A percentile compares a stretch with the other conserved stretches of the same genome.
phyloP scores from a whole-genome alignment of 306 rosid genomes.

The Spatholobus suberectus region DNA sequence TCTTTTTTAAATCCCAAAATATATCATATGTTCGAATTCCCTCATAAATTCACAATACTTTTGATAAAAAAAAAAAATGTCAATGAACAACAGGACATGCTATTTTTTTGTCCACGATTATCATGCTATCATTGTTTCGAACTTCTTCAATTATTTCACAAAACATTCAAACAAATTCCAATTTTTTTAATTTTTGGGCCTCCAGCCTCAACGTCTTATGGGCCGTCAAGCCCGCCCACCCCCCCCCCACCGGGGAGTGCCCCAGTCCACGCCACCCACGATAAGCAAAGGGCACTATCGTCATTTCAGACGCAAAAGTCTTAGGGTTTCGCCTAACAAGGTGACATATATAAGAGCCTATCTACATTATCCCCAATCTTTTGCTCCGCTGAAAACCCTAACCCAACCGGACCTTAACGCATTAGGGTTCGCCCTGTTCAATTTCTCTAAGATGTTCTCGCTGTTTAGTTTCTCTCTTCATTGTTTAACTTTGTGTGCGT shows the following conservation, averaged over 20 bases:
- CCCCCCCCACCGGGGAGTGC: too few species aligned
- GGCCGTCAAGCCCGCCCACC: not conserved
- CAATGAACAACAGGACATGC: too few species aligned
- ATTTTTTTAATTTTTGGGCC: not conserved
- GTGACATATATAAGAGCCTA: constrained; percentile 33
- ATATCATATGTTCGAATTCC: too few species aligned
- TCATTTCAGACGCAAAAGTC: constrained; percentile 9
- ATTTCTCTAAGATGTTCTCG: not conserved
- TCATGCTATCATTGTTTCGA: too few species aligned
- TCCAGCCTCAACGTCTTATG: not conserved
- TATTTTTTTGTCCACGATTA: too few species aligned
- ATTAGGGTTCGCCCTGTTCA: constrained; percentile 26
- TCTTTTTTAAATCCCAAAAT: too few species aligned
- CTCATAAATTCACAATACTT: too few species aligned
- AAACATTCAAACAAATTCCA: not conserved
- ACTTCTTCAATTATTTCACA: too few species aligned
- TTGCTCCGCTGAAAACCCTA: constrained; percentile 47
- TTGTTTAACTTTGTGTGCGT: not conserved
- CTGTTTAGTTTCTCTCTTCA: not conserved
- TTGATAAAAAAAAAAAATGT: too few species aligned
- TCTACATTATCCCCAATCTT: not conserved
- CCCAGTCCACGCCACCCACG: not conserved
- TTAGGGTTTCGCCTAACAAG: constrained; percentile 50
- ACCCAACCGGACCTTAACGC: not conserved
- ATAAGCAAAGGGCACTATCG: constrained; percentile 34